Evolutionary conservation across 192 early-diverging fungal species (phyloP).

Genomic region (Entrophospora sp.): DNA sequence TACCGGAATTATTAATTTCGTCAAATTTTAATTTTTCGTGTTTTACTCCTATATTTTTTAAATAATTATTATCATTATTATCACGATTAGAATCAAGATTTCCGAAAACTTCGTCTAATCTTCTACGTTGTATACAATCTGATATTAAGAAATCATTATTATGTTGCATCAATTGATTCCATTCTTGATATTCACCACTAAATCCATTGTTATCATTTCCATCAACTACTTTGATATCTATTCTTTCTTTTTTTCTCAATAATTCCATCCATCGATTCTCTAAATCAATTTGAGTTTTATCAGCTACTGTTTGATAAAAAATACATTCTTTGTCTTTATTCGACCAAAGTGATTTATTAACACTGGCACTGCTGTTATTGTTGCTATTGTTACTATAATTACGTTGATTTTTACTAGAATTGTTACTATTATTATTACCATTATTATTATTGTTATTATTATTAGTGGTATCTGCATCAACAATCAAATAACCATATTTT

Average conservation of each 20-base stretch:
- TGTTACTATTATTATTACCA: no score
- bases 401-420: no score
- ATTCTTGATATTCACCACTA: background rate
- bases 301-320: constrained; percentile 3
- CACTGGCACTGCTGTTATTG: background rate
- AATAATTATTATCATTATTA: no score
- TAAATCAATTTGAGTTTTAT: background rate
- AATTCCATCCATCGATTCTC: background rate
- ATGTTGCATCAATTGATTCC: background rate
- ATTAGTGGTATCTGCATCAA: background rate
- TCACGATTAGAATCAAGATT: background rate
- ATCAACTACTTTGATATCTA: background rate
- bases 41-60: no score
- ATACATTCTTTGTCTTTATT: background rate
- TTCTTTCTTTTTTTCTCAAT: background rate
- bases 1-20: no score
- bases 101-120: background rate
- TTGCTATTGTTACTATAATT: no score
- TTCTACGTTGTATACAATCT: background rate
- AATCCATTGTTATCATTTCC: no score
- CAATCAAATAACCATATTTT: background rate
- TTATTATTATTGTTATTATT: background rate
- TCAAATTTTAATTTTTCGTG: no score
- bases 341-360: background rate
- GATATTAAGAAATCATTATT: background rate